Conservation (phyloP, 2,329 filamentous ascomycete species). For the Phialophora expanda region DNA sequence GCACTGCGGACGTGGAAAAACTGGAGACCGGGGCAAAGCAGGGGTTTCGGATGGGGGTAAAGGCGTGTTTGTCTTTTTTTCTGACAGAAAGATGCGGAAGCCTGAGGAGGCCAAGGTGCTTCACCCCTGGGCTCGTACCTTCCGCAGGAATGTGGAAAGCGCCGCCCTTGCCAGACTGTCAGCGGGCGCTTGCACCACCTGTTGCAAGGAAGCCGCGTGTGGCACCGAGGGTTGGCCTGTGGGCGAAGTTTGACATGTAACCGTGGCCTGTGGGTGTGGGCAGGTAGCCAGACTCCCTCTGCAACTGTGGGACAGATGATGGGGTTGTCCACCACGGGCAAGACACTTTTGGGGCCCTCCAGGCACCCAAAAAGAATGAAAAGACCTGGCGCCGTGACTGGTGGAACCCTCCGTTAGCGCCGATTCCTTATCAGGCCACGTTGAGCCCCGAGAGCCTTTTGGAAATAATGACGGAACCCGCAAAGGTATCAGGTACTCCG, state of each 20-base stretch:
- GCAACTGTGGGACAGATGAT: constrained; percentile 20
- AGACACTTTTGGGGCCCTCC: constrained; percentile 11
- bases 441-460: constrained; percentile 6
- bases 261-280: constrained; percentile 9
- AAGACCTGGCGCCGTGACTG: constrained; percentile 8
- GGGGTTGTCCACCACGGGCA: constrained; percentile 7
- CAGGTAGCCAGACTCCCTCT: constrained; percentile 2
- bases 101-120: constrained; percentile 13
- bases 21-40: constrained; percentile 36
- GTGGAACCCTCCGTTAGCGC: constrained; percentile 14
- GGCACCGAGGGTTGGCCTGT: constrained; percentile 15
- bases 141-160: constrained; percentile 14
- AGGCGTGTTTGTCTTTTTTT: constrained; percentile 22
- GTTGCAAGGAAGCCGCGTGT: not conserved
- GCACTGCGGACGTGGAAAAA: constrained; percentile 34
- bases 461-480: constrained; percentile 5
- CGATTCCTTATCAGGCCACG: constrained; percentile 26
- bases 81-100: constrained; percentile 23
- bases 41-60: constrained; percentile 26
- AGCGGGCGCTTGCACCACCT: not conserved
- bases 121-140: constrained; percentile 4
- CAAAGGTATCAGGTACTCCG: constrained; percentile 9
- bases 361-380: constrained; percentile 5
- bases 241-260: constrained; percentile 12
- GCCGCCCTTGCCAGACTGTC: not conserved